A percentile compares a stretch with the other conserved stretches of the same genome.
Conservation (phyloP, 23 red algal genomes). For the Cyanidiococcus yangmingshanensis region DNA sequence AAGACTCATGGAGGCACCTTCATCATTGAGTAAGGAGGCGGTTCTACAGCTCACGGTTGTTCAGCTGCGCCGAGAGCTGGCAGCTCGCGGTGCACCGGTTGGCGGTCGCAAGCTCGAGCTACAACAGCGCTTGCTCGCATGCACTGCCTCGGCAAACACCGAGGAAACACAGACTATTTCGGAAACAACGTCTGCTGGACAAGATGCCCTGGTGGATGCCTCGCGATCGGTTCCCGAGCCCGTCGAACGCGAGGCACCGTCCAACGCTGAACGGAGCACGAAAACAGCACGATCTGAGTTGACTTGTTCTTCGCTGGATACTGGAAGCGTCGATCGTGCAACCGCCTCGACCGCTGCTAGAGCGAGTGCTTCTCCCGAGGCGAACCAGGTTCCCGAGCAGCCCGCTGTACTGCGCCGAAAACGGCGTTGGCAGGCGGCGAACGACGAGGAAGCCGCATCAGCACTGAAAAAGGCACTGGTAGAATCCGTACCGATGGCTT, state of each 20-base stretch:
- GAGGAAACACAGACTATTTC: too few relatives aligned
- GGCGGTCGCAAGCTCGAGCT: background rate
- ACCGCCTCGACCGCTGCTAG: background rate
- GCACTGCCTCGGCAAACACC: background rate
- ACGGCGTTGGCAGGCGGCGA: background rate
- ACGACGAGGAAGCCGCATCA: background rate
- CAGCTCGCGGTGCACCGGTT: background rate
- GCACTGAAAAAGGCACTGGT: too few relatives aligned
- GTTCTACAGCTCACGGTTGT: background rate
- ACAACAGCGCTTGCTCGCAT: background rate
- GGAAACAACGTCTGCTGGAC: background rate
- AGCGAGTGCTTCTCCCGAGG: background rate
- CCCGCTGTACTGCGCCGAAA: background rate
- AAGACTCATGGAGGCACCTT: too few relatives aligned
- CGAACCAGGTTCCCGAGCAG: background rate
- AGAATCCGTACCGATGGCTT: background rate
- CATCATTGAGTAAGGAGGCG: too few relatives aligned
- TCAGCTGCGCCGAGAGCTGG: constrained; percentile 1
- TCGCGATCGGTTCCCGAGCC: background rate
- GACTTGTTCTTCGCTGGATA: too few relatives aligned
- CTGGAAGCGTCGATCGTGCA: too few relatives aligned
- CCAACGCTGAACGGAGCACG: background rate
- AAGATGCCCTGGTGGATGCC: background rate
- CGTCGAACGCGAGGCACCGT: background rate
- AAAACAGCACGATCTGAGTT: background rate